Conservation (phyloP, 352 stramenopile species). For the Phytophthora fragariae region DNA sequence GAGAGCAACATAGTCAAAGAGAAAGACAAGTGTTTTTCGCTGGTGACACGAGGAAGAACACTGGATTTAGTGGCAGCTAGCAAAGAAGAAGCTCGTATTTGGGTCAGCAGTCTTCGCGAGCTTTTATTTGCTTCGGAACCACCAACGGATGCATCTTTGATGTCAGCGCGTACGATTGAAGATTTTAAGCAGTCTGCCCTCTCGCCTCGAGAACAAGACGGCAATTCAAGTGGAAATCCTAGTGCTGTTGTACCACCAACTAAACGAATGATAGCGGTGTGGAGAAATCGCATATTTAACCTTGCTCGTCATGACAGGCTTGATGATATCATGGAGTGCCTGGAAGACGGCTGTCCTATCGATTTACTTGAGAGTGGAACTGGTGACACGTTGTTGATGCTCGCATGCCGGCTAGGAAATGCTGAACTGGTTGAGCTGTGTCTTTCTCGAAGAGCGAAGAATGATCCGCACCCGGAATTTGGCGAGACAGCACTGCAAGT, state of each 20-base stretch:
- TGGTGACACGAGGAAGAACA: conserved; percentile 64
- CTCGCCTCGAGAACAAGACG: conserved; percentile 27
- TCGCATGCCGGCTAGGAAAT: conserved; percentile 74
- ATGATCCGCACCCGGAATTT: conserved; percentile 88
- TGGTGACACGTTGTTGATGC: conserved; percentile 82
- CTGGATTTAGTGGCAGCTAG: conserved; percentile 80
- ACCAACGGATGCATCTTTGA: conserved; percentile 15
- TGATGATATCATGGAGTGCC: conserved; percentile 52
- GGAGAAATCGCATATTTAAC: conserved; percentile 72
- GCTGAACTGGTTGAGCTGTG: conserved; percentile 77
- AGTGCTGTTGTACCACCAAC: conserved; percentile 20
- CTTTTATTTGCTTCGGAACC: conserved; percentile 42
- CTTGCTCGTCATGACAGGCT: conserved; percentile 52
- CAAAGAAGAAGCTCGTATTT: conserved; percentile 81
- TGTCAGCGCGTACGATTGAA: conserved; percentile 54
- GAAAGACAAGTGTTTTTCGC: conserved; percentile 74
- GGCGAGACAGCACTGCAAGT: conserved; percentile 84
- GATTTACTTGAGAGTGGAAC: conserved; percentile 77
- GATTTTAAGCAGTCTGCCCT: conserved; percentile 58
- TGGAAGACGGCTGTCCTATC: conserved; percentile 76
- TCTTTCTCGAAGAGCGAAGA: conserved; percentile 79
- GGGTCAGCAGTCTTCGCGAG: conserved; percentile 55
- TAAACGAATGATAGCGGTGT: conserved; percentile 56
- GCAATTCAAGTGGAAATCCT: conserved; percentile 10
- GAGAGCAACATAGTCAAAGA: conserved; percentile 52